A percentile compares a stretch with the other conserved stretches of the same genome.
phyloP scores from a whole-genome alignment of 23 red algal genomes.

The Chondrus crispus region DNA sequence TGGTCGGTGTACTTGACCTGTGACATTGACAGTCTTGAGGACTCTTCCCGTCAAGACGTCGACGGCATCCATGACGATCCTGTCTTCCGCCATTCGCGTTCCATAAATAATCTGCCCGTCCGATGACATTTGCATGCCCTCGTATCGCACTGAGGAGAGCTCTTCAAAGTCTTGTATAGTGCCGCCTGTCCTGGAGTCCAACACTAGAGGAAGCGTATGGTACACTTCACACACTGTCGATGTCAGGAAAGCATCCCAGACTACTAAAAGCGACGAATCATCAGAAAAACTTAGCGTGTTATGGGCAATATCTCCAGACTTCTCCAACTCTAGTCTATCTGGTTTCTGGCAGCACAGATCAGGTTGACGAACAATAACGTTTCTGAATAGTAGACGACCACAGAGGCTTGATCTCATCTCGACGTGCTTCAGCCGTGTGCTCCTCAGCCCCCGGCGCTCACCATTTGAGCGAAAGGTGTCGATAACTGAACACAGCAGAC shows the following conservation, averaged over 20 bases:
- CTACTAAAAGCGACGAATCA: conserved; percentile 35
- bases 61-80: conserved; percentile 49
- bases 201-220: conserved; percentile 36
- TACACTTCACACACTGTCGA: background rate
- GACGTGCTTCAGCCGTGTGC: background rate
- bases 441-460: too few species aligned
- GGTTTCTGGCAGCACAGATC: background rate
- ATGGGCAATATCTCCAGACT: conserved; percentile 30
- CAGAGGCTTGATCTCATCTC: conserved; percentile 54
- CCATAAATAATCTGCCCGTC: conserved; percentile 55
- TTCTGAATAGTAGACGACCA: conserved; percentile 33
- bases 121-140: conserved; percentile 39
- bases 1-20: background rate
- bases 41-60: conserved; percentile 48
- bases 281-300: conserved; percentile 42
- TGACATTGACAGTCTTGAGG: conserved; percentile 24
- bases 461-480: too few species aligned
- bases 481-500: conserved; percentile 43
- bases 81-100: conserved; percentile 11
- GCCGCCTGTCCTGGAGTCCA: conserved; percentile 24
- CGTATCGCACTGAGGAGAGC: conserved; percentile 35
- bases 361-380: background rate
- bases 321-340: conserved; percentile 6
- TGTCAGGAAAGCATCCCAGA: conserved; percentile 51
- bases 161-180: conserved; percentile 28